Evolutionary conservation across 345 rosid species (phyloP), one percentile per base, ranked within the genome.

Genomic region (Populus tremula): DNA sequence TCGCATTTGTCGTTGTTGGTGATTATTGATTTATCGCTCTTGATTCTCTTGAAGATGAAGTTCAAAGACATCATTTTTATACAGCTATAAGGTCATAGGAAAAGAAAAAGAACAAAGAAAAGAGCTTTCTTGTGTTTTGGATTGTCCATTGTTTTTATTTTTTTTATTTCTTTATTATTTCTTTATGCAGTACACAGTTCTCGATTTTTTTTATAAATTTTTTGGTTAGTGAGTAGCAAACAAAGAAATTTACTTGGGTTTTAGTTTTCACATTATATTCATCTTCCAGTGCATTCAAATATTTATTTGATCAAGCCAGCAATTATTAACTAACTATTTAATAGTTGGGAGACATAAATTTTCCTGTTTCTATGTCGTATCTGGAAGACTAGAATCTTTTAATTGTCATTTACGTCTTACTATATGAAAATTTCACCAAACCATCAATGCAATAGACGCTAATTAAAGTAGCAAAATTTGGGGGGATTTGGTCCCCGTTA

Each of bases 1-100:
- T 67, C n/a, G 7, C 47, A 7, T 41, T 67, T 67, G 12, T 67
- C 31, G 8, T 21, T 29, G 90, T 86, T 23, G 59, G 82, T 43
- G 43, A 27, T 69, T 69, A 35, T n/a, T 67, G 10, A 0, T 53
- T 14, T 62, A 49, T 49, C 20, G 54, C 41, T 27, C 35, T 54
- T 59, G 33, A 31, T 76, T 56, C 27, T 67, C 25, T 35, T 31
- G 10, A 35, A 25, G 33, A 31, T 73, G 76, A 16, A 8, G 11
- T 56, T 63, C 43, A 64, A 43, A 63, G 77, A 2, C 5, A 64
- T 5, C 59, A 4, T 64, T 29, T 63, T 45, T 63, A 49, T 49
- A 49, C 4, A 17, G 6, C 54, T 49, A 49, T 49, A 49, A 17
- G 54, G 20, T 5, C 6, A 49, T 17, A 17, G 17, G 53, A 47